phyloP scores from a whole-genome alignment of 2,329 filamentous ascomycete species.

The Sporothrix euskadiensis region DNA sequence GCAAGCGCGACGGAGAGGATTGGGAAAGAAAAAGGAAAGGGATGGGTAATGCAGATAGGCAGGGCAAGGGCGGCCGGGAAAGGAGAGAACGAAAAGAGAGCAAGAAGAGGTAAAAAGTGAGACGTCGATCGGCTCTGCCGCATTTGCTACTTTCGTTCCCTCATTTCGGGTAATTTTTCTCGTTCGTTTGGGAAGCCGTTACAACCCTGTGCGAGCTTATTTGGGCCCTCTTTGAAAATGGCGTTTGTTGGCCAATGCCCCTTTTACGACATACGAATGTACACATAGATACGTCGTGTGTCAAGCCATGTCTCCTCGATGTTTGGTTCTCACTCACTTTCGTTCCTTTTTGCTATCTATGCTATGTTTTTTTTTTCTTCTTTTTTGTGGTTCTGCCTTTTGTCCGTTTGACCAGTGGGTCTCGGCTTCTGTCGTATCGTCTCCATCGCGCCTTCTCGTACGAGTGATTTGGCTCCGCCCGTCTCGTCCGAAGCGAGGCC shows the following conservation, averaged over 20 bases:
- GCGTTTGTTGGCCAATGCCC: not conserved
- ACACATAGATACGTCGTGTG: not conserved
- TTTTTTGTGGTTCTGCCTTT: not conserved
- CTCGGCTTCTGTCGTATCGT: slow-evolving; percentile 4
- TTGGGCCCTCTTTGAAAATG: not conserved
- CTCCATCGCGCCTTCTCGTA: slow-evolving; percentile 13
- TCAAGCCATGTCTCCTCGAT: not conserved
- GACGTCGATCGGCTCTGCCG: slow-evolving; percentile 14
- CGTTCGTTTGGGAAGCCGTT: slow-evolving; percentile 18
- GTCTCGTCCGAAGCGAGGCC: slow-evolving; percentile 18
- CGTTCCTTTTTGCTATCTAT: not conserved
- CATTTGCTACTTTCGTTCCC: not conserved
- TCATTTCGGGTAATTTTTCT: slow-evolving; percentile 17
- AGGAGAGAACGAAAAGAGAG: not conserved
- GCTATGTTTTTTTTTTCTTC: not conserved
- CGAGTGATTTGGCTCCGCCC: slow-evolving; percentile 8
- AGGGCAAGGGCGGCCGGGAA: slow-evolving; percentile 8
- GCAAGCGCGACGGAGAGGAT: not conserved
- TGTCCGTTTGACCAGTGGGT: not conserved
- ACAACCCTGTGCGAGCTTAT: slow-evolving; percentile 10
- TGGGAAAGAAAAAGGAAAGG: not conserved
- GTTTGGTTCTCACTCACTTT: not conserved
- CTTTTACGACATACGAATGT: not conserved
- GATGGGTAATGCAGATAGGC: not conserved
- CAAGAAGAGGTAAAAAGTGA: not conserved